These are phyloP conservation scores for Erythrophleum fordii DNA, from an alignment of 306 rosid genomes.

Conservation along the genomic window DNA sequence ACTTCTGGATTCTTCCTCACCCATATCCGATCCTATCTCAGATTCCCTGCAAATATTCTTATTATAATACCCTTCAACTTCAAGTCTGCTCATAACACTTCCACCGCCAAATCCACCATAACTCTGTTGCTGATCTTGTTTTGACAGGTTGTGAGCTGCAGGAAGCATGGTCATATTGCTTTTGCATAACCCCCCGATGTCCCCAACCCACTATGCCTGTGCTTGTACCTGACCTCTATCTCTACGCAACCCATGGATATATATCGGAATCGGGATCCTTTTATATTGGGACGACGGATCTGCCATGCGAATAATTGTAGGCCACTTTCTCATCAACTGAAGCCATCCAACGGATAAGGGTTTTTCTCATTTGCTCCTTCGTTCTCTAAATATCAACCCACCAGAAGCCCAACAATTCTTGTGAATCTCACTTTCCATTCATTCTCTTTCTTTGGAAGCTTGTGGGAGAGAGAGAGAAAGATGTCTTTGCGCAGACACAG, in stretches of 20 bases:
- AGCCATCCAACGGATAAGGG: slow-evolving; percentile 63
- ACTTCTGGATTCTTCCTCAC: slow-evolving; percentile 63
- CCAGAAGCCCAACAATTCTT: slow-evolving; percentile 41
- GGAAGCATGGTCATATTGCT: slow-evolving; percentile 23
- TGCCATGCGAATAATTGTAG: slow-evolving; percentile 48
- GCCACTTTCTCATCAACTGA: slow-evolving; percentile 9
- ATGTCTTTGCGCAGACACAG: slow-evolving; percentile 2
- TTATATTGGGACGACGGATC: slow-evolving; percentile 43
- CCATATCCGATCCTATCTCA: slow-evolving; percentile 81
- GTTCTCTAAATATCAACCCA: slow-evolving; percentile 32
- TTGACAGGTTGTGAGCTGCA: not conserved
- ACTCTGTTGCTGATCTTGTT: slow-evolving; percentile 4
- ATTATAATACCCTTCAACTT: slow-evolving; percentile 28
- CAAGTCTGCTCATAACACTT: slow-evolving; percentile 60
- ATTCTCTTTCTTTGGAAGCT: slow-evolving; percentile 93
- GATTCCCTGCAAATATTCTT: not conserved
- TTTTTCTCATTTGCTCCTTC: slow-evolving; percentile 35
- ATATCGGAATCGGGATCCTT: not conserved
- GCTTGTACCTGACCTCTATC: not conserved
- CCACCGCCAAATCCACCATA: not conserved
- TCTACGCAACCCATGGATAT: not conserved
- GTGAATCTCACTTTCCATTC: slow-evolving; percentile 89
- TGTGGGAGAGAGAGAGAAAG: slow-evolving; percentile 52
- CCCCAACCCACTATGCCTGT: not conserved
- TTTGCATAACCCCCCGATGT: not conserved